A percentile compares a stretch with the other conserved stretches of the same genome.
Evolutionary conservation across 352 stramenopile species (phyloP).

Genomic region (Ophiocytium majus): DNA sequence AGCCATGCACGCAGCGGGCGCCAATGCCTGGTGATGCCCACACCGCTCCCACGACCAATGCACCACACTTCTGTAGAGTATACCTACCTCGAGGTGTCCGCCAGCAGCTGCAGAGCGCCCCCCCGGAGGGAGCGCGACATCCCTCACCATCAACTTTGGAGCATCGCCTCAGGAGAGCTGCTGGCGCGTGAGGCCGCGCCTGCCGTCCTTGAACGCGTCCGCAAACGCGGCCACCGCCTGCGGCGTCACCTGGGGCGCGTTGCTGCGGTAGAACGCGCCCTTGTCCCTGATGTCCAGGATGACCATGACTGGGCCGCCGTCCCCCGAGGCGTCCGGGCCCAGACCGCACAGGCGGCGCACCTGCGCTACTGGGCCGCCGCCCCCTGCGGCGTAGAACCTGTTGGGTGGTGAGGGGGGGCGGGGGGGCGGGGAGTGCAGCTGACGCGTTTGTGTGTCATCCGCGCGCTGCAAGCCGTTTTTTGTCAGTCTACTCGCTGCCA

Average conservation of each 20-base stretch:
- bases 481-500: too few relatives aligned
- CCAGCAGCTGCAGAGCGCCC: too few relatives aligned
- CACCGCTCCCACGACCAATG: too few relatives aligned
- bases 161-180: background rate
- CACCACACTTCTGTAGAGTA: too few relatives aligned
- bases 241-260: background rate
- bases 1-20: too few relatives aligned
- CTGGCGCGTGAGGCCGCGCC: background rate
- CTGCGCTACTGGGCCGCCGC: background rate
- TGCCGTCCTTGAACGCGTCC: background rate
- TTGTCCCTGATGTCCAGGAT: background rate
- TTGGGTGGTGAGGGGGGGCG: background rate
- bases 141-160: too few relatives aligned
- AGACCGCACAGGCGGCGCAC: background rate
- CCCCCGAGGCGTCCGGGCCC: background rate
- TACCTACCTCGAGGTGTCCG: too few relatives aligned
- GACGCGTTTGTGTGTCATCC: too few relatives aligned
- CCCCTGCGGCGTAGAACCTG: background rate
- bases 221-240: background rate
- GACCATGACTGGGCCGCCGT: background rate
- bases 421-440: too few relatives aligned
- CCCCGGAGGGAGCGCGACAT: too few relatives aligned
- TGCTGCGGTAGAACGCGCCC: background rate
- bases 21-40: too few relatives aligned
- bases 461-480: too few relatives aligned